These are phyloP conservation scores for Cyclocybe aegerita DNA, from an alignment of 768 basidiomycete genomes.

Conservation along the genomic window DNA sequence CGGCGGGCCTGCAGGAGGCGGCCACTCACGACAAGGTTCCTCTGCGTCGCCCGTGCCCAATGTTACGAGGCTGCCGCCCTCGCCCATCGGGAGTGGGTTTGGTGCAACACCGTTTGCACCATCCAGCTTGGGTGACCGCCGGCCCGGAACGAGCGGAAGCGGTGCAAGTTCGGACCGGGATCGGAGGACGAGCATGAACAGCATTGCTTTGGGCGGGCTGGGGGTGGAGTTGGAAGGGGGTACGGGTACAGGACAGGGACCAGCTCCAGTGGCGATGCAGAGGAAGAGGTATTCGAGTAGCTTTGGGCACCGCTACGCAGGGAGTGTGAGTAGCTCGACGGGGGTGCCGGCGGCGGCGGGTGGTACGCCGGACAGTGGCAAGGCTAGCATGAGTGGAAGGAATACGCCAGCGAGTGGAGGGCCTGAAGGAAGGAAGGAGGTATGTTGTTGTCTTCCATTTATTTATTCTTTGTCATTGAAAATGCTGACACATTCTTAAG, in stretches of 20 bases:
- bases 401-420: constrained; percentile 27
- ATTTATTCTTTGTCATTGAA: not conserved
- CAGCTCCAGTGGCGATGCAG: constrained; percentile 18
- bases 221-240: constrained; percentile 8
- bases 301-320: constrained; percentile 75
- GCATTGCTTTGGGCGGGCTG: constrained; percentile 8
- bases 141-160: constrained; percentile 21
- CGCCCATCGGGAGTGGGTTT: constrained; percentile 21
- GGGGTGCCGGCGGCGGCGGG: constrained; percentile 18
- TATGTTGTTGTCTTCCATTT: constrained; percentile 2
- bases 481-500: too few species aligned
- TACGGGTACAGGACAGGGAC: constrained; percentile 1
- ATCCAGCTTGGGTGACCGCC: constrained; percentile 27
- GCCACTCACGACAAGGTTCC: constrained; percentile 17
- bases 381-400: constrained; percentile 12
- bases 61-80: constrained; percentile 22
- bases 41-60: constrained; percentile 12
- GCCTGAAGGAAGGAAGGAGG: too few species aligned
- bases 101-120: constrained; percentile 16
- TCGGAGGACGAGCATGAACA: constrained; percentile 15
- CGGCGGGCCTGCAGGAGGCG: constrained; percentile 3
- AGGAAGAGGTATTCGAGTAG: constrained; percentile 76
- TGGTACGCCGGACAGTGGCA: constrained; percentile 10
- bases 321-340: constrained; percentile 24
- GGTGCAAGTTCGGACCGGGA: constrained; percentile 17